phyloP scores from a whole-genome alignment of 495 filamentous ascomycete genomes.

The Penicillium lividum region DNA sequence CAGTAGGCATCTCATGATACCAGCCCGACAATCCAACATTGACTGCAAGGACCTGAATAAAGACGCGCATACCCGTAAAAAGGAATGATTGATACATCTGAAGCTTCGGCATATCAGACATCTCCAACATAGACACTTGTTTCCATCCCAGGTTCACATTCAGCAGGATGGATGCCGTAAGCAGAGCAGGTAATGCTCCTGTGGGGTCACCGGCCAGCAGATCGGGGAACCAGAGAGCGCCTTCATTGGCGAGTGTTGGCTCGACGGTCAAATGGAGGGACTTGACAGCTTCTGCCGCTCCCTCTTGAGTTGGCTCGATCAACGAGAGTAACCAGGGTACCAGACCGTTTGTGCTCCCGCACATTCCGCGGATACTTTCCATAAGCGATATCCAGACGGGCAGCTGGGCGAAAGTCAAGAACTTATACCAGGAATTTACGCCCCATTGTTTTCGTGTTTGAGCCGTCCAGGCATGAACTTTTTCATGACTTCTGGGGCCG shows the following conservation, averaged over 20 bases:
- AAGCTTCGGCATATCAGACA: conserved; percentile 29
- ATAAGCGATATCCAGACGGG: conserved; percentile 71
- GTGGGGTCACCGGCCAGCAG: conserved; percentile 70
- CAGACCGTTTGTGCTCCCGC: conserved; percentile 56
- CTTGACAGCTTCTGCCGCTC: conserved; percentile 5
- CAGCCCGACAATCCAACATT: conserved; percentile 35
- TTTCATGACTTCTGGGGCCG: not conserved
- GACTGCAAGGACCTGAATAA: conserved; percentile 34
- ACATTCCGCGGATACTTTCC: conserved; percentile 66
- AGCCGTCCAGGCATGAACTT: not conserved
- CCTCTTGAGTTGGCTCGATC: conserved; percentile 11
- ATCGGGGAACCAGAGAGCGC: conserved; percentile 80
- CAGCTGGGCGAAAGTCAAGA: conserved; percentile 48
- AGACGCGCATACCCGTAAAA: conserved; percentile 22
- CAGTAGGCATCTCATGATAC: conserved; percentile 54
- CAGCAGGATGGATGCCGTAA: conserved; percentile 44
- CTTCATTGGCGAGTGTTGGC: conserved; percentile 62
- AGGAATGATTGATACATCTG: conserved; percentile 26
- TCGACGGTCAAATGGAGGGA: conserved; percentile 42
- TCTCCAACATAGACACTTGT: conserved; percentile 11
- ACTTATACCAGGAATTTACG: conserved; percentile 52
- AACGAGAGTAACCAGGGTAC: conserved; percentile 42
- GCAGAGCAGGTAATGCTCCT: conserved; percentile 61
- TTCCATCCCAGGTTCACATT: conserved; percentile 41
- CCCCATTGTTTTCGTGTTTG: conserved; percentile 38